phyloP scores from a whole-genome alignment of 1,284 basidiomycete genomes.

The Trametes sp. region DNA sequence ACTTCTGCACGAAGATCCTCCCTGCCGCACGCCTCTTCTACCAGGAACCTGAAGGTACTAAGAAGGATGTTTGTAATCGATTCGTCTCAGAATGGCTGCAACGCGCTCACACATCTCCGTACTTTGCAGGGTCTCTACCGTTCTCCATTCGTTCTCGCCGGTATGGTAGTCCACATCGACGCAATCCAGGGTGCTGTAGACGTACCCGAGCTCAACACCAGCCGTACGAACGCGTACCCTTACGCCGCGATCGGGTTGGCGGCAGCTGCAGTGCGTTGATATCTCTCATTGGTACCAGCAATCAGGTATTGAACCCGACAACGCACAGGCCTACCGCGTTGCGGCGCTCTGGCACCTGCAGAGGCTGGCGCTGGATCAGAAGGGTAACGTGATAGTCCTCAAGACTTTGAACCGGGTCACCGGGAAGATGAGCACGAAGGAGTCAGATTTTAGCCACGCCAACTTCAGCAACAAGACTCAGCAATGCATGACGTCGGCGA shows the following conservation, averaged over 20 bases:
- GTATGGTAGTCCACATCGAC: background rate
- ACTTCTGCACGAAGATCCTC: background rate
- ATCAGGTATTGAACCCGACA: too few relatives aligned
- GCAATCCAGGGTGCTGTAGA: conserved; percentile 7
- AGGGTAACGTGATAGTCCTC: background rate
- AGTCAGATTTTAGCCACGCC: conserved; percentile 1
- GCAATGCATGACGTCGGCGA: background rate
- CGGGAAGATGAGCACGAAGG: conserved; percentile 5
- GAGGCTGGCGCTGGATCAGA: background rate
- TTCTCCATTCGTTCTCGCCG: conserved; percentile 3
- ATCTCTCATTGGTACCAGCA: background rate
- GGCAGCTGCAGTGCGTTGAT: conserved; percentile 1
- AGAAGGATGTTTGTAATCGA: background rate
- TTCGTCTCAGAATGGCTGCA: background rate
- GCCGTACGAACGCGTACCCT: background rate
- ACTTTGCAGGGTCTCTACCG: conserved; percentile 6
- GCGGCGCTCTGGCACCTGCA: background rate
- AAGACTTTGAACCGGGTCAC: background rate
- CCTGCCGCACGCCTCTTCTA: background rate
- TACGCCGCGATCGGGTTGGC: conserved; percentile 9
- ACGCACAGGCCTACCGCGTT: background rate
- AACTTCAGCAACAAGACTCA: conserved; percentile 1
- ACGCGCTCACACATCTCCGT: too few relatives aligned
- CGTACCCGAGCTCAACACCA: background rate
- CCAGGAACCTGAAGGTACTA: background rate